phyloP scores from a whole-genome alignment of 805 yeast species.

The Cephaloascus fragrans region DNA sequence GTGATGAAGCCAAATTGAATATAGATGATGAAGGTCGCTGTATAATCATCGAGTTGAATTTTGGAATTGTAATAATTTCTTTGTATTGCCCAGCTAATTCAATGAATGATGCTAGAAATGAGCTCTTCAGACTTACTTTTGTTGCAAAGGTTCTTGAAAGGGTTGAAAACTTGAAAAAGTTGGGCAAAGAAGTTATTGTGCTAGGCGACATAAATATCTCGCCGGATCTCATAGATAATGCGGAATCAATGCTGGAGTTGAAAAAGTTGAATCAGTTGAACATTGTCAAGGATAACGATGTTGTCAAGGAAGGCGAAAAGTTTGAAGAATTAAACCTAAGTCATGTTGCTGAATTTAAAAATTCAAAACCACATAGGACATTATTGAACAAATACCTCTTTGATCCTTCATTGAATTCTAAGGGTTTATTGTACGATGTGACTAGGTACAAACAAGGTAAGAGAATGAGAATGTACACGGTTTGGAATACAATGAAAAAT shows the following conservation, averaged over 20 bases:
- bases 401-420: slow-evolving; percentile 10
- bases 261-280: slow-evolving; percentile 35
- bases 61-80: slow-evolving; percentile 49
- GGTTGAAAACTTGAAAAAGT: slow-evolving; percentile 37
- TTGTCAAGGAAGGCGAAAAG: slow-evolving; percentile 6
- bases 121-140: slow-evolving; percentile 46
- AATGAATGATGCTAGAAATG: slow-evolving; percentile 56
- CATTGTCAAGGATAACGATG: slow-evolving; percentile 17
- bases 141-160: slow-evolving; percentile 52
- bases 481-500: slow-evolving; percentile 80
- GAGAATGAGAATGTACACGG: slow-evolving; percentile 65
- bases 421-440: slow-evolving; percentile 39
- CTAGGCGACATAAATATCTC: slow-evolving; percentile 88
- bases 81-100: slow-evolving; percentile 94
- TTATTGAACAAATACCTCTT: slow-evolving; percentile 18
- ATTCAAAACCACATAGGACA: slow-evolving; percentile 16
- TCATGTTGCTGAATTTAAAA: slow-evolving; percentile 22
- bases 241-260: slow-evolving; percentile 48
- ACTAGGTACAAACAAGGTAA: slow-evolving; percentile 49
- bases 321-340: slow-evolving; percentile 17
- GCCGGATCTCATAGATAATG: slow-evolving; percentile 74
- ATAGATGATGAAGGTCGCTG: slow-evolving; percentile 84
- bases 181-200: slow-evolving; percentile 62
- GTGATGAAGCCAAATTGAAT: slow-evolving; percentile 23
- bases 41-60: slow-evolving; percentile 62